Conservation (phyloP, 495 filamentous ascomycete genomes). For the Pyrenopolyporus hunteri region DNA sequence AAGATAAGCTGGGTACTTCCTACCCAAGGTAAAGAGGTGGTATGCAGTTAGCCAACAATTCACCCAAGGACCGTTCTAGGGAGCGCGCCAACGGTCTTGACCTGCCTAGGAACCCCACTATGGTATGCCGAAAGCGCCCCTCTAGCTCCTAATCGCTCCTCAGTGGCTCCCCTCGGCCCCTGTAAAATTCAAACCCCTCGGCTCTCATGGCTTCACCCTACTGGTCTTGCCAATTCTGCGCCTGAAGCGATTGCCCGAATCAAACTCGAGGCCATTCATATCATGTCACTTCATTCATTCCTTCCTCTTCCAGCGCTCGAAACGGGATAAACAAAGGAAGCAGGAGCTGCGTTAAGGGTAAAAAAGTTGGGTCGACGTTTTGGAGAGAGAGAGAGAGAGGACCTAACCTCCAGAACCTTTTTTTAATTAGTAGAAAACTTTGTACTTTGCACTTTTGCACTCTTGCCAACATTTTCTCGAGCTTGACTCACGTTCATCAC, state of each 20-base stretch:
- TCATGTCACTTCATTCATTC: slow-evolving; percentile 30
- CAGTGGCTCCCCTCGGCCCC: slow-evolving; percentile 20
- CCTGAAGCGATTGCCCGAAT: slow-evolving; percentile 39
- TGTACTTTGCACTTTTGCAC: slow-evolving; percentile 7
- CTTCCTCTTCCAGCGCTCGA: slow-evolving; percentile 35
- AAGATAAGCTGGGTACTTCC: too few relatives aligned
- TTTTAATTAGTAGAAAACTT: slow-evolving; percentile 24
- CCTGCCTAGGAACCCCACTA: slow-evolving; percentile 20
- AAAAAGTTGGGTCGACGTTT: neutral
- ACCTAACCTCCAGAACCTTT: too few relatives aligned
- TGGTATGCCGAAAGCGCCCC: slow-evolving; percentile 33
- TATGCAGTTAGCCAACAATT: slow-evolving; percentile 2
- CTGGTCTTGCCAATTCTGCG: slow-evolving; percentile 31
- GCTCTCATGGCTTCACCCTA: slow-evolving; percentile 38
- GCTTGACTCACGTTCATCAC: neutral
- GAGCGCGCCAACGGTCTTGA: neutral
- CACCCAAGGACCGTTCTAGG: neutral
- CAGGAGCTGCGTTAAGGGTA: slow-evolving; percentile 1
- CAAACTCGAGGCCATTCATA: slow-evolving; percentile 30
- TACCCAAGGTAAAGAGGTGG: too few relatives aligned
- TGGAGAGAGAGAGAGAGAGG: too few relatives aligned
- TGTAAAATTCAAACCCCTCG: slow-evolving; percentile 39
- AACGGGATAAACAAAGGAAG: slow-evolving; percentile 27
- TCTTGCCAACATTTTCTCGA: neutral
- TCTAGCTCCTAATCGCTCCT: slow-evolving; percentile 1